These are phyloP conservation scores for Fusarium nurragi DNA, from an alignment of 2,329 filamentous ascomycete species.

Conservation along the genomic window DNA sequence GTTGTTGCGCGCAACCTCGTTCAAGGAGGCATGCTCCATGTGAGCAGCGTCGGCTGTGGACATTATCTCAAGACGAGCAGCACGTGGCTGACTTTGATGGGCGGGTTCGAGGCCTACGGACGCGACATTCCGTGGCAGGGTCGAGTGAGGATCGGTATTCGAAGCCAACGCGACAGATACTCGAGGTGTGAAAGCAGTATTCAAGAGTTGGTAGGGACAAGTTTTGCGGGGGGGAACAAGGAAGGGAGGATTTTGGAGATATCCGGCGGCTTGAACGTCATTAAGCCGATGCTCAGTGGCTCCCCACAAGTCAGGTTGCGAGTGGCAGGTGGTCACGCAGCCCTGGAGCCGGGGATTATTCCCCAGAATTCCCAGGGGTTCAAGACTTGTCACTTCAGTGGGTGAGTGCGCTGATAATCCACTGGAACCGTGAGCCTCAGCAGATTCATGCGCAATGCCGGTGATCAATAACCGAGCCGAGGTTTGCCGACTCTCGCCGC, in stretches of 20 bases:
- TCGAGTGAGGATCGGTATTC: neutral
- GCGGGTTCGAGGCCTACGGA: slow-evolving; percentile 31
- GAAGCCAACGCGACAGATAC: slow-evolving; percentile 13
- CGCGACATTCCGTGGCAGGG: slow-evolving; percentile 41
- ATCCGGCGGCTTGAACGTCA: slow-evolving; percentile 43
- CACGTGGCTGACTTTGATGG: slow-evolving; percentile 40
- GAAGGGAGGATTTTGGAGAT: slow-evolving; percentile 37
- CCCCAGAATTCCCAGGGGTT: slow-evolving; percentile 19
- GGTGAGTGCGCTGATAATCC: slow-evolving; percentile 21
- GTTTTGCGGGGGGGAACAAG: slow-evolving; percentile 16
- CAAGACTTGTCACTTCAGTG: slow-evolving; percentile 18
- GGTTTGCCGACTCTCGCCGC: slow-evolving; percentile 44
- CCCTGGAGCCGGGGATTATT: slow-evolving; percentile 15
- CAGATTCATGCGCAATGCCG: slow-evolving; percentile 22
- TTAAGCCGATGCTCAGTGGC: slow-evolving; percentile 40
- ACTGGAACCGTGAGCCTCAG: slow-evolving; percentile 18
- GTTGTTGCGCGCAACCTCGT: slow-evolving; percentile 57
- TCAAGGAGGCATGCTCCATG: slow-evolving; percentile 67
- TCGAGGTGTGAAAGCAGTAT: neutral
- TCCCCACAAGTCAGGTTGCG: slow-evolving; percentile 27
- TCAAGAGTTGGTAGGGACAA: slow-evolving; percentile 9
- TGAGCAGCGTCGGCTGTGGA: slow-evolving; percentile 63
- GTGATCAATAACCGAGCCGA: slow-evolving; percentile 45
- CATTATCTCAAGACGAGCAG: slow-evolving; percentile 55
- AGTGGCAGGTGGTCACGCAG: slow-evolving; percentile 36